Evolutionary conservation across 176 grass and related monocot species (phyloP), one percentile per base, ranked within the genome.

Genomic region (Cenchrus purpureus): DNA sequence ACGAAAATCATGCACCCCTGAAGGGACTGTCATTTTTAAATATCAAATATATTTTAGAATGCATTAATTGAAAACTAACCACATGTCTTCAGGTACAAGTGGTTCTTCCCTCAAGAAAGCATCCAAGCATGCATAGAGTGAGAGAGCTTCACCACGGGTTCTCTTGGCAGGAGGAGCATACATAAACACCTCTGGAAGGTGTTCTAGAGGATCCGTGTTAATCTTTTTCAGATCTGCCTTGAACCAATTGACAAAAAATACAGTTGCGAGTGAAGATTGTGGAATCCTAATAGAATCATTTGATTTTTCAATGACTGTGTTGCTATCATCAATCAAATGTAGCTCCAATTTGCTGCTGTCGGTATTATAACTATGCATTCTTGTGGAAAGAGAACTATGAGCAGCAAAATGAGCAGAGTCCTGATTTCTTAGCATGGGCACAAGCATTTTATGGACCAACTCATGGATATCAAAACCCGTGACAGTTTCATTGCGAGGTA

Each of bases 21-120:
- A 81, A 25, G 20, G 71, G 51, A 71, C 48, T 46, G 43, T n/a
- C 49, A 57, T 68, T 51, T 85, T 20, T 5, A 53, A 12, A 20
- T 13, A 32, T 68, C 12, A 65, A 40, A 72, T 52, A 43, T 75
- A 63, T 79, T 68, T 69, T 84, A 28, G 37, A 73, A 66, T 44
- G 69, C 46, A 22, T 42, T 73, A 73, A 51, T 34, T 62, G 78
- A 68, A 83, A 44, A 90, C 91, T 99, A 92, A 99, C 97, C 97
- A 99, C 97, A 99, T 99, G 68, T 99, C 97, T 87, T 94, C 92
- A 77, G 97, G 97, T 56, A 94, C 97, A 77, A 99, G 88, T 68
- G 97, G 97, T 76, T 99, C 97, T 84, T 99, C 97, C 73, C 91
- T 94, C 84, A 99, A 88, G 84, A 99, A 99, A 79, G 94, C 97